phyloP scores from a whole-genome alignment of 1,284 basidiomycete genomes.

The Coniferiporia sulphurascens region DNA sequence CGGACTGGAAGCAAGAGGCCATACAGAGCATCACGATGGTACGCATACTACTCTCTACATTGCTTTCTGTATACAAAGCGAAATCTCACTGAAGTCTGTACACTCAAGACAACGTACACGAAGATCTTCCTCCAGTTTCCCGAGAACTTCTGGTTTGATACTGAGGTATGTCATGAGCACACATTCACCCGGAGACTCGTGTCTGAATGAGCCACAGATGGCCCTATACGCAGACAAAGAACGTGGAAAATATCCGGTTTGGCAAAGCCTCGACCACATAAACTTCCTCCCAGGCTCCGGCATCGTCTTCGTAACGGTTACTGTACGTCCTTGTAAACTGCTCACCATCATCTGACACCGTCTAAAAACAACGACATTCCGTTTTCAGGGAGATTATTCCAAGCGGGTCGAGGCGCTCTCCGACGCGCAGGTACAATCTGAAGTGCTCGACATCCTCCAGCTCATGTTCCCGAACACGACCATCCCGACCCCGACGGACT shows the following conservation, averaged over 20 bases:
- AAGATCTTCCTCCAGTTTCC: conserved; percentile 69
- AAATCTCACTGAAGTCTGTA: background rate
- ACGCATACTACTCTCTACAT: conserved; percentile 7
- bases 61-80: no score
- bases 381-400: conserved; percentile 48
- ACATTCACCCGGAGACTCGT: no score
- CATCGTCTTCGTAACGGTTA: conserved; percentile 62
- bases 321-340: conserved; percentile 33
- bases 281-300: conserved; percentile 58
- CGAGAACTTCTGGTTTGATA: conserved; percentile 64
- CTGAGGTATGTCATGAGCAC: conserved; percentile 39
- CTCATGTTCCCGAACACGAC: conserved; percentile 52
- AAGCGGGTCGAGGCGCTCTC: conserved; percentile 51
- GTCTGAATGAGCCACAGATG: conserved; percentile 35
- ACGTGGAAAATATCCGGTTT: conserved; percentile 62
- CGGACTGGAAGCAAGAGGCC: conserved; percentile 62
- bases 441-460: conserved; percentile 50
- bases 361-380: background rate
- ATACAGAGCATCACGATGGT: conserved; percentile 65
- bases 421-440: conserved; percentile 42
- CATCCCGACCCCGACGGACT: conserved; percentile 49
- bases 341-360: background rate
- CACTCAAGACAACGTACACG: conserved; percentile 50
- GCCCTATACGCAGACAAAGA: conserved; percentile 58
- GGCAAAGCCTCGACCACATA: conserved; percentile 62